These are phyloP conservation scores for Russula emetica DNA, from an alignment of 768 basidiomycete species.

Conservation along the genomic window DNA sequence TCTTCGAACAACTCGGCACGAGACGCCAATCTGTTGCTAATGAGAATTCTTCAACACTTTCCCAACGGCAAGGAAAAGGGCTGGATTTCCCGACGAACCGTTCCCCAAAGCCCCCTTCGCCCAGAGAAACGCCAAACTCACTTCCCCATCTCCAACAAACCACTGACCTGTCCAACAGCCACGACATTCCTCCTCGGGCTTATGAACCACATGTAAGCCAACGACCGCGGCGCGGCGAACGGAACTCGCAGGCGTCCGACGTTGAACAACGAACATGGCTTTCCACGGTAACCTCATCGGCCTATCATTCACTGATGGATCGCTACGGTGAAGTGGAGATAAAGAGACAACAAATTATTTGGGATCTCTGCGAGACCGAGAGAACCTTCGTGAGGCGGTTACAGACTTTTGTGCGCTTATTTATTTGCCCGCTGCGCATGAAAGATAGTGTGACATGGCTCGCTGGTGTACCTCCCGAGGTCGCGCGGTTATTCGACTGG, in stretches of 20 bases:
- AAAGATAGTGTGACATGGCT: slow-evolving; percentile 74
- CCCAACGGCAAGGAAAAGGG: slow-evolving; percentile 10
- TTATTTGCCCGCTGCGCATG: slow-evolving; percentile 72
- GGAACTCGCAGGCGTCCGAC: slow-evolving; percentile 6
- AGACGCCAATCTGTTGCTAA: background rate
- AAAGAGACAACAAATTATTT: slow-evolving; percentile 61
- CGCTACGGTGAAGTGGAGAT: slow-evolving; percentile 49
- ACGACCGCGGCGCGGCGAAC: slow-evolving; percentile 8
- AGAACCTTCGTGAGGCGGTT: slow-evolving; percentile 61
- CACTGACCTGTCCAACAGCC: background rate
- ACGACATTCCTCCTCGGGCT: background rate
- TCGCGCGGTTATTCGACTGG: slow-evolving; percentile 79
- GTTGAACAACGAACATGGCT: slow-evolving; percentile 27
- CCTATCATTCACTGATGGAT: slow-evolving; percentile 38
- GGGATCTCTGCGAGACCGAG: slow-evolving; percentile 67
- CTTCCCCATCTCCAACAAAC: background rate
- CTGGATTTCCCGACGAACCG: background rate
- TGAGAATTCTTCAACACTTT: background rate
- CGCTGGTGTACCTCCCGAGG: slow-evolving; percentile 64
- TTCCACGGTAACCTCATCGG: slow-evolving; percentile 26
- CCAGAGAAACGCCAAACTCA: background rate
- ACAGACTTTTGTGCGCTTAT: slow-evolving; percentile 61
- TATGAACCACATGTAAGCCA: slow-evolving; percentile 5
- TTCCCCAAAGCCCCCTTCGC: background rate
- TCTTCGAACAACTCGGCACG: slow-evolving; percentile 22